Conservation (phyloP, 1,139 yeast species). For the Sugiyamaella xylanicola region DNA sequence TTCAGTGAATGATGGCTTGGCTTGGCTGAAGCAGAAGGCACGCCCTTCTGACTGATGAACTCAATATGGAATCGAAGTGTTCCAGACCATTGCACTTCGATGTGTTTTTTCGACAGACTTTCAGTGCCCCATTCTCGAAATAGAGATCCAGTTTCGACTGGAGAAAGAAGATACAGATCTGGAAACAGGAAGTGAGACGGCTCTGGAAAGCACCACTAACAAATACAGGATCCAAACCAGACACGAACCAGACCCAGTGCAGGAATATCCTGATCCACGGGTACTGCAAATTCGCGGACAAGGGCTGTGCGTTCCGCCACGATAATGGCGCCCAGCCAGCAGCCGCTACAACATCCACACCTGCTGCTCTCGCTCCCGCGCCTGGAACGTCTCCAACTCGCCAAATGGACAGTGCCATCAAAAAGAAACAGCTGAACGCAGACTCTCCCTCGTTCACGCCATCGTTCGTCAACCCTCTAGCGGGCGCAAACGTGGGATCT, state of each 20-base stretch:
- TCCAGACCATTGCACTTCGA: no score
- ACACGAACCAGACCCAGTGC: slow-evolving; percentile 76
- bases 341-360: background rate
- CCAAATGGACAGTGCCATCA: slow-evolving; percentile 4
- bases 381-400: background rate
- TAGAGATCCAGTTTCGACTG: no score
- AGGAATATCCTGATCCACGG: slow-evolving; percentile 86
- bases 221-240: slow-evolving; percentile 18
- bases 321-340: slow-evolving; percentile 35
- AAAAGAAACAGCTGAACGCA: slow-evolving; percentile 55
- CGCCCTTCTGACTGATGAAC: no score
- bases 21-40: no score
- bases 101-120: no score
- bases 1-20: no score
- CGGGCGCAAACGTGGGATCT: slow-evolving; percentile 17
- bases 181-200: no score
- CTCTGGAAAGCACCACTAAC: no score
- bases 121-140: no score
- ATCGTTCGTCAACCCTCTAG: slow-evolving; percentile 32
- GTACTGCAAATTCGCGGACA: slow-evolving; percentile 83
- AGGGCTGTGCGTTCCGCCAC: slow-evolving; percentile 86
- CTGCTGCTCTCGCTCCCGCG: background rate
- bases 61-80: no score
- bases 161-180: no score
- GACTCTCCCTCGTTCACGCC: slow-evolving; percentile 73